Percentiles rank a stretch among this genome's conserved stretches.
phyloP scores from a whole-genome alignment of 352 stramenopile genomes.

The Pythium rhizo-oryzae region DNA sequence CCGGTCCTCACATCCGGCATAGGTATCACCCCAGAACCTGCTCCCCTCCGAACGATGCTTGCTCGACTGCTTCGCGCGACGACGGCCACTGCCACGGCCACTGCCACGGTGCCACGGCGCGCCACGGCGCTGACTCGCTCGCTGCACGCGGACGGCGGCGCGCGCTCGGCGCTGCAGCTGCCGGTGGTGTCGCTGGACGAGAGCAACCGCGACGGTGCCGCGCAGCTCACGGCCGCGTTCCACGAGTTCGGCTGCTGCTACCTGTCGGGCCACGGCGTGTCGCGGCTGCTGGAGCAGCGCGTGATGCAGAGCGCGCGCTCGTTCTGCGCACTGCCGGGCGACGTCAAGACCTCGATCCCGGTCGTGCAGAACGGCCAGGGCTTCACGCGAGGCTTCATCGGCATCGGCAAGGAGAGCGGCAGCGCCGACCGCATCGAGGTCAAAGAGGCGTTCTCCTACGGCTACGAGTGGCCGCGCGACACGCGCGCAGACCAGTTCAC shows the following conservation, averaged over 20 bases:
- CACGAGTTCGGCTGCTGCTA: conserved; percentile 79
- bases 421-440: conserved; percentile 79
- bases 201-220: conserved; percentile 30
- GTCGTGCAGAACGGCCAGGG: conserved; percentile 65
- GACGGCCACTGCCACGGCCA: too few relatives aligned
- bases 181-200: conserved; percentile 65
- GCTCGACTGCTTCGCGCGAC: too few relatives aligned
- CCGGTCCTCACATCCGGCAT: too few relatives aligned
- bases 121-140: not conserved
- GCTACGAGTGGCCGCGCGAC: conserved; percentile 64
- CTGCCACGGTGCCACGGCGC: too few relatives aligned
- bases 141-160: not conserved
- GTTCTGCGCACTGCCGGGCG: conserved; percentile 60
- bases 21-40: too few relatives aligned
- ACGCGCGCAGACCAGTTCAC: conserved; percentile 23
- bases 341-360: conserved; percentile 57
- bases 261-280: conserved; percentile 64
- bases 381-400: conserved; percentile 82
- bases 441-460: conserved; percentile 85
- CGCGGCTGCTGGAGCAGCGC: conserved; percentile 41
- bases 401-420: conserved; percentile 77
- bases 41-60: too few relatives aligned
- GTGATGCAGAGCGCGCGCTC: conserved; percentile 58
- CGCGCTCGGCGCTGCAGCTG: conserved; percentile 18
- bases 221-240: conserved; percentile 60